These are phyloP conservation scores for Lasiosphaeris hirsuta DNA, from an alignment of 495 filamentous ascomycete species.

Conservation along the genomic window DNA sequence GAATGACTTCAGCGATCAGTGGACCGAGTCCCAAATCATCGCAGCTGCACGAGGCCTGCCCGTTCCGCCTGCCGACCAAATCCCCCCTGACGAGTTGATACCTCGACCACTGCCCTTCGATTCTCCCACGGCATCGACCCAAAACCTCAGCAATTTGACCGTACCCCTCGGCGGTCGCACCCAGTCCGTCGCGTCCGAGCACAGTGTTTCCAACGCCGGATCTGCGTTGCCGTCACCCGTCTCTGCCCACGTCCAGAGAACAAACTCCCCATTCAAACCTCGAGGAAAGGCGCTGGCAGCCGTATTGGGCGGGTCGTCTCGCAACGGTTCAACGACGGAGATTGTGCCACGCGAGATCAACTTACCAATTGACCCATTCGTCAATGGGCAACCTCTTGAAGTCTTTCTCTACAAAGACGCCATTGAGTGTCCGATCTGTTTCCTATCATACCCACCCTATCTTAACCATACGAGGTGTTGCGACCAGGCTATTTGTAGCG, in stretches of 20 bases:
- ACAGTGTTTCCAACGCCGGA: constrained; percentile 45
- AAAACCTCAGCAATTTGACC: constrained; percentile 62
- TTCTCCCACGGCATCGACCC: constrained; percentile 28
- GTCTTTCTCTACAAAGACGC: constrained; percentile 90
- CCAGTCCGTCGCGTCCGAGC: constrained; percentile 71
- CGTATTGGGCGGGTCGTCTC: constrained; percentile 66
- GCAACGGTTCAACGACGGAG: constrained; percentile 65
- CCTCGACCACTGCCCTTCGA: constrained; percentile 42
- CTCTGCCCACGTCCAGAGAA: constrained; percentile 34
- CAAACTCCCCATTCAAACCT: constrained; percentile 53
- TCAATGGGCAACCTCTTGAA: constrained; percentile 89
- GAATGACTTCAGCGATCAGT: constrained; percentile 81
- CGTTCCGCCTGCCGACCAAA: constrained; percentile 79
- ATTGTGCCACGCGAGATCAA: constrained; percentile 71
- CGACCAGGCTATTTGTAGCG: constrained; percentile 95
- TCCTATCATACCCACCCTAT: constrained; percentile 92
- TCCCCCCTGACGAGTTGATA: constrained; percentile 63
- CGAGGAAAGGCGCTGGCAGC: constrained; percentile 77
- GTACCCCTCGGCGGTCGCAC: constrained; percentile 73
- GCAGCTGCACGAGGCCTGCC: constrained; percentile 83
- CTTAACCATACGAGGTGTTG: constrained; percentile 95
- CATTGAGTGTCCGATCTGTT: constrained; percentile 92
- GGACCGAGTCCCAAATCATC: constrained; percentile 91
- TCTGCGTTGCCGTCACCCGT: constrained; percentile 57
- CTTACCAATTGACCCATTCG: constrained; percentile 76